Base-by-base conservation (phyloP, 2,329 filamentous ascomycete genomes). In the Colletotrichum sp. region DNA sequence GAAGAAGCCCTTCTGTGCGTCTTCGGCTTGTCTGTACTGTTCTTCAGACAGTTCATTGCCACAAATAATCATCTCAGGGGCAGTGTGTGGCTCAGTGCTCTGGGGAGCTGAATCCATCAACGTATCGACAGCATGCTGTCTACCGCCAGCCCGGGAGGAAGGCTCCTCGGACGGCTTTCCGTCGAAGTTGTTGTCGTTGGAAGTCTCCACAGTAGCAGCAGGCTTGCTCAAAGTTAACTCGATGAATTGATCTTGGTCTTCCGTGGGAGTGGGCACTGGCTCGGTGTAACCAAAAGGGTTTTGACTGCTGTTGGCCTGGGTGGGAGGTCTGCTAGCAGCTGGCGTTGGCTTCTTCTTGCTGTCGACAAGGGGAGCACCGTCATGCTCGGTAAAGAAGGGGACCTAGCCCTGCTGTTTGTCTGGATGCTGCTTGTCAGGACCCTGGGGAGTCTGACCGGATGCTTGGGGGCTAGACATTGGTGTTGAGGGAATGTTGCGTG, bases 341-440 rank as follows among this genome's bases (percentile, higher is more conserved):
- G 44, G 44, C 12, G 11, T 22, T 52, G 44, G 44, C 44, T 52
- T 52, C 44, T 34, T 69, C 5, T 34, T 68, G 36, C 55, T 30
- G 12, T 74, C 71, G 22, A 65, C 22, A 12, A 74, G 69, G 25
- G 70, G 74, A 6, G 32, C 67, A 12, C 59, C 70, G 29, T 74
- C 65, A 5, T 76, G 71, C 25, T 76, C 74, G 8, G 74, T 76
- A 8, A 74, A 69, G 59, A 74, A 65, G 70, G 74, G 71, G 5
- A 61, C 32, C 74, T 76, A 76, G 34, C 65, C 59, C 57, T 76
- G 63, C 12, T 57, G 22, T 22, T 52, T 25, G 13, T 22, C 22
- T 6, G 44, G 44, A 52, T 39, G 25, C 15, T 52, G 44, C 9
- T 32, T 12, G 19, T 63, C 68, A 12, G 36, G 68, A 29, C 32